Conservation (phyloP, 2,329 filamentous ascomycete genomes). For the Talaromyces amestolkiae region DNA sequence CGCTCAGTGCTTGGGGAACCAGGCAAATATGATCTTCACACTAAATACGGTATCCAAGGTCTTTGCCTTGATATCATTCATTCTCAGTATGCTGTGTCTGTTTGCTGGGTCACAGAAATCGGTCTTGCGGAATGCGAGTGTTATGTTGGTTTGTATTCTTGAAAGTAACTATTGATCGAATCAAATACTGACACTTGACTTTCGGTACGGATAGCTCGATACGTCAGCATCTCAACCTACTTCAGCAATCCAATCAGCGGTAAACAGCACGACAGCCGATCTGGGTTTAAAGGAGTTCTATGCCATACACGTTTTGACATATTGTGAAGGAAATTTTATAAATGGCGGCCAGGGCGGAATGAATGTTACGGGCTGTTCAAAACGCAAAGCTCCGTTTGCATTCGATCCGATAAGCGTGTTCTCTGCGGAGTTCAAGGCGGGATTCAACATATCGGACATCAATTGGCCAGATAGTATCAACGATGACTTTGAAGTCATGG, state of each 20-base stretch:
- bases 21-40: slow-evolving; percentile 15
- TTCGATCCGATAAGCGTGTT: slow-evolving; percentile 56
- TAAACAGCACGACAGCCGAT: slow-evolving; percentile 41
- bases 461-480: slow-evolving; percentile 57
- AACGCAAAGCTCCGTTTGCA: slow-evolving; percentile 53
- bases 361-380: slow-evolving; percentile 54
- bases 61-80: slow-evolving; percentile 54
- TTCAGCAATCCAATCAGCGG: slow-evolving; percentile 30
- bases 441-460: slow-evolving; percentile 52
- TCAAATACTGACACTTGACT: slow-evolving; percentile 7
- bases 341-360: slow-evolving; percentile 43
- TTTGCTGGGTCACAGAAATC: slow-evolving; percentile 58
- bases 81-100: slow-evolving; percentile 59
- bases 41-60: slow-evolving; percentile 47
- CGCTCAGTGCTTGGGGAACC: background rate
- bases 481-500: slow-evolving; percentile 54
- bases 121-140: slow-evolving; percentile 57
- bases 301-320: slow-evolving; percentile 59
- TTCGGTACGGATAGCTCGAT: slow-evolving; percentile 47
- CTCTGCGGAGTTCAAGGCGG: slow-evolving; percentile 48
- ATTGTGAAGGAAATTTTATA: slow-evolving; percentile 53
- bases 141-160: slow-evolving; percentile 51
- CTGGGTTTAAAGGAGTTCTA: slow-evolving; percentile 62
- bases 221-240: slow-evolving; percentile 53
- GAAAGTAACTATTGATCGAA: background rate